Conservation (phyloP, 768 basidiomycete genomes). For the Hirschioporus abietinus region DNA sequence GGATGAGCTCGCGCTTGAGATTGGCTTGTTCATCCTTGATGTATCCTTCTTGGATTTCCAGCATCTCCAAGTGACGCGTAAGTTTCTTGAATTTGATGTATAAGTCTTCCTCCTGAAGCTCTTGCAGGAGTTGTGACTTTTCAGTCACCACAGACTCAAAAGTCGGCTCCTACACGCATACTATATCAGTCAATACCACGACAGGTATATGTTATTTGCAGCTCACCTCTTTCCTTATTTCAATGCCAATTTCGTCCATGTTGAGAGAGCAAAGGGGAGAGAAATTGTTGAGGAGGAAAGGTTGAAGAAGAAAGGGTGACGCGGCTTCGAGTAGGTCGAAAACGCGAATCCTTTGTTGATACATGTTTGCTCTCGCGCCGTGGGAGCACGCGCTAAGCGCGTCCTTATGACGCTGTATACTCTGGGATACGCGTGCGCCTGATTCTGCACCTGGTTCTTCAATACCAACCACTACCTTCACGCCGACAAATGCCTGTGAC, state of each 20-base stretch:
- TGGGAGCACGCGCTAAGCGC: background rate
- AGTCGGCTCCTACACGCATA: conserved; percentile 66
- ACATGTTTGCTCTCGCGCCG: conserved; percentile 1
- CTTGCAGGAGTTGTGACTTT: conserved; percentile 81
- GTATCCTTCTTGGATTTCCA: conserved; percentile 91
- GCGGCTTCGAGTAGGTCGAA: conserved; percentile 25
- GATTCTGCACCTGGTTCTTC: background rate
- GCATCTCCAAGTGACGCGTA: conserved; percentile 89
- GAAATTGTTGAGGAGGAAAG: conserved; percentile 13
- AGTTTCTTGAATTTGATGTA: conserved; percentile 98
- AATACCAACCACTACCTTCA: background rate
- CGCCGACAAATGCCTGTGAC: conserved; percentile 9
- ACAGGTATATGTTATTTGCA: background rate
- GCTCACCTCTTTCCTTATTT: conserved; percentile 73
- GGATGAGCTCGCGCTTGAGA: conserved; percentile 94
- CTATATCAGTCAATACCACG: conserved; percentile 3
- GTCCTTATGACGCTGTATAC: background rate
- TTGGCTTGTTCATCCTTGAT: conserved; percentile 99
- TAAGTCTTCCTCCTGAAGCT: conserved; percentile 86
- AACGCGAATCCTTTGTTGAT: conserved; percentile 6
- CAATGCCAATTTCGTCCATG: conserved; percentile 92
- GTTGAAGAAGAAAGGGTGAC: conserved; percentile 14
- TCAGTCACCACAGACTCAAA: conserved; percentile 85
- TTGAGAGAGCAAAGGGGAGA: conserved; percentile 5
- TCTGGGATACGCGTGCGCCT: background rate